A percentile compares a stretch with the other conserved stretches of the same genome.
Conservation (phyloP, 129 eudicot species). For the Arctium lappa region DNA sequence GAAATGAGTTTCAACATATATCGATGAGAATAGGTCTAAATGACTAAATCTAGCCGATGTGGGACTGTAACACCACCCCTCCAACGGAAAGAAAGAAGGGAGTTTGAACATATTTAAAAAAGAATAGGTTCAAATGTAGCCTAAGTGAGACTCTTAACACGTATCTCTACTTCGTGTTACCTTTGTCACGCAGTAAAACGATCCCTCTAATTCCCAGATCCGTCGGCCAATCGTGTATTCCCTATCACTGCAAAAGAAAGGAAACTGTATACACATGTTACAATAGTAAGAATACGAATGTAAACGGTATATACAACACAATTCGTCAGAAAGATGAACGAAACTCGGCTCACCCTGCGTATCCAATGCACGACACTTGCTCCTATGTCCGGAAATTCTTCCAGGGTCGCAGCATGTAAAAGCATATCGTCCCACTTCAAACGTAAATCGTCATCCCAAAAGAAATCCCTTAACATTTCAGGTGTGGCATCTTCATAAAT, state of each 20-base stretch:
- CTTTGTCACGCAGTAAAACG: constrained; percentile 94
- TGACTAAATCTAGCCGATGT: not conserved
- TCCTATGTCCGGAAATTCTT: constrained; percentile 73
- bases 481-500: constrained; percentile 89
- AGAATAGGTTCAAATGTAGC: no score
- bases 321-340: not conserved
- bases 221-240: constrained; percentile 85
- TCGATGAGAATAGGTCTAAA: not conserved
- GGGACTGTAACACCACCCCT: no score
- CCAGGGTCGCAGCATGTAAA: constrained; percentile 48
- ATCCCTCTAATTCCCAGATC: constrained; percentile 81
- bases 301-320: not conserved
- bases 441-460: constrained; percentile 91
- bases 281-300: not conserved
- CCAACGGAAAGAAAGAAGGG: not conserved
- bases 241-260: constrained; percentile 92
- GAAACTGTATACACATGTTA: constrained; percentile 55
- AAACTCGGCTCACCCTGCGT: constrained; percentile 59
- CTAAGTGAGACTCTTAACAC: not conserved
- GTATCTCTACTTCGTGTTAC: constrained; percentile 25
- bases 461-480: constrained; percentile 83
- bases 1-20: no score
- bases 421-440: constrained; percentile 93
- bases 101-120: not conserved
- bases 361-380: constrained; percentile 90